Percentiles rank a stretch among this genome's conserved stretches.
Evolutionary conservation across 2,329 filamentous ascomycete genomes (phyloP).

Genomic region (Blumeria graminis): DNA sequence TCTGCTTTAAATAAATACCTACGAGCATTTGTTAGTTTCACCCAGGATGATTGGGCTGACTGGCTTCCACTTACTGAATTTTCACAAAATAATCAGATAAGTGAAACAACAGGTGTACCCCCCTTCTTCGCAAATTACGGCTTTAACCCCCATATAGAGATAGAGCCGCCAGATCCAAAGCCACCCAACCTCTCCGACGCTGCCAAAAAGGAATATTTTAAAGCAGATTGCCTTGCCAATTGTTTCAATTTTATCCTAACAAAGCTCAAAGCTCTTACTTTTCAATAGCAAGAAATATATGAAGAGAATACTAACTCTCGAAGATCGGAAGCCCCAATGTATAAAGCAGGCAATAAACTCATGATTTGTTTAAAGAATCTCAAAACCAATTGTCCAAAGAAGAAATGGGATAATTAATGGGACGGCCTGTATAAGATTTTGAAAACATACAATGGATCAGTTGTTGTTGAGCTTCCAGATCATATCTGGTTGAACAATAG

Average conservation of each 20-base stretch:
- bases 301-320: slow-evolving; percentile 1
- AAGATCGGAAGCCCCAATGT: background rate
- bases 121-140: slow-evolving; percentile 6
- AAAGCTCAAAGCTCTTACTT: background rate
- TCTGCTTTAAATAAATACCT: slow-evolving; percentile 2
- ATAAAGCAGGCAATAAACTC: background rate
- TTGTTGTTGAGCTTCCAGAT: background rate
- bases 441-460: background rate
- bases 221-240: background rate
- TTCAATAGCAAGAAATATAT: background rate
- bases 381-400: background rate
- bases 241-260: background rate
- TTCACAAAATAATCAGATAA: slow-evolving; percentile 3
- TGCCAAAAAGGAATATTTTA: background rate
- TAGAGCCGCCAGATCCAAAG: background rate
- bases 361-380: slow-evolving; percentile 1
- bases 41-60: slow-evolving; percentile 2
- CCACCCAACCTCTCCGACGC: background rate
- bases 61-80: slow-evolving; percentile 6
- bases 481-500: background rate
- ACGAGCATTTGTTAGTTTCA: slow-evolving; percentile 3
- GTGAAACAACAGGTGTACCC: slow-evolving; percentile 3
- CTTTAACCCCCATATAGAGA: slow-evolving; percentile 1
- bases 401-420: background rate
- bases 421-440: background rate